These are phyloP conservation scores for Fonsecaea erecta DNA, from an alignment of 2,329 filamentous ascomycete genomes.

Conservation along the genomic window DNA sequence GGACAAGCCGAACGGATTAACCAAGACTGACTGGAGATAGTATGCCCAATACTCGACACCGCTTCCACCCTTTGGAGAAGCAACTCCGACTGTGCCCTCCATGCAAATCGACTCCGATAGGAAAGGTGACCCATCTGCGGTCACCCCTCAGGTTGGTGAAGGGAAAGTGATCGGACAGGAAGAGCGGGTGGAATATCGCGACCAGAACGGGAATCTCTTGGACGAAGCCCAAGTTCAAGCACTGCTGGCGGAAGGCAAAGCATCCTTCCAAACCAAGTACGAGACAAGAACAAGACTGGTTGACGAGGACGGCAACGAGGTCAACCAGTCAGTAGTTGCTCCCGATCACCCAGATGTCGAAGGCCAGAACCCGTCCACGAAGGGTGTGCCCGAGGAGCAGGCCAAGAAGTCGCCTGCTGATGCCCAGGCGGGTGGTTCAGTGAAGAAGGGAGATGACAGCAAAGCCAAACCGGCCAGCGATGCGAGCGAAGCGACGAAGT, in stretches of 20 bases:
- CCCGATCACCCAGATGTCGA: conserved; percentile 63
- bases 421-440: conserved; percentile 44
- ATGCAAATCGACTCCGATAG: conserved; percentile 29
- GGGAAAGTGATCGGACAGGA: conserved; percentile 58
- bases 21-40: conserved; percentile 34
- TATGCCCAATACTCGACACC: conserved; percentile 45
- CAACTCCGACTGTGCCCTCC: conserved; percentile 33
- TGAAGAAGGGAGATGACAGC: conserved; percentile 42
- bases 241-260: conserved; percentile 76
- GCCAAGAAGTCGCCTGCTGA: conserved; percentile 41
- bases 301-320: conserved; percentile 77
- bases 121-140: conserved; percentile 36
- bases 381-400: conserved; percentile 45
- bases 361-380: conserved; percentile 62
- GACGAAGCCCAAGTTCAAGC: conserved; percentile 80
- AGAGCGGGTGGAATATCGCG: conserved; percentile 90
- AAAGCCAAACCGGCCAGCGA: conserved; percentile 55
- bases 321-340: conserved; percentile 55
- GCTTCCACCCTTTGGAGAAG: conserved; percentile 15
- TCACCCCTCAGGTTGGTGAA: conserved; percentile 44
- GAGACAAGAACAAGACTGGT: conserved; percentile 90
- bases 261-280: conserved; percentile 93
- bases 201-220: conserved; percentile 89
- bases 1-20: conserved; percentile 5
- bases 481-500: conserved; percentile 52